Evolutionary conservation across 306 rosid genomes (phyloP), one percentile per base, ranked within the genome.

Genomic region (Cercis canadensis): DNA sequence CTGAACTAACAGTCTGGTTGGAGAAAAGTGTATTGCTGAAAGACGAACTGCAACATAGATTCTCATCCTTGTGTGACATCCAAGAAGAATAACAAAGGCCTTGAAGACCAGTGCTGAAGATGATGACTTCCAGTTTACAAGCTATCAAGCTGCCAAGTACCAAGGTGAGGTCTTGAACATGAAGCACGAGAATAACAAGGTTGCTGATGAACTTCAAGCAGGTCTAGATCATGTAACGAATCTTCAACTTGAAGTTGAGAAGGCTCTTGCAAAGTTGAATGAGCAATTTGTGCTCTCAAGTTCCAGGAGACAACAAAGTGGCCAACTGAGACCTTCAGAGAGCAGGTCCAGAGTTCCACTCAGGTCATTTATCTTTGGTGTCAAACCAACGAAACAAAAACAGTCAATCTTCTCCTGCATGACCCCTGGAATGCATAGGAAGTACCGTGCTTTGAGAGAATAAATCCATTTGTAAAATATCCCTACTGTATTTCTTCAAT

Each of bases 81-180:
- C 97, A 91, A 76, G 92, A 88, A 57, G 96, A 87, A 85, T 91
- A 72, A 87, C 88, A 18, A 47, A 64, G 13, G 92, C 96, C 40
- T 69, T 92, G 83, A 92, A 87, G 76, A 74, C 79, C 7, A 83
- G 97, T 52, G 97, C 97, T 0, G 94, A 87, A 67, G 92, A 85
- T 21, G 89, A 90, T 3, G 92, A 87, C 11, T 85, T 89, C 86
- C 72, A 70, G 67, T 92, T 92, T 71, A 89, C 97, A 8, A 92
- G 92, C 82, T 86, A 85, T 80, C 97, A 92, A 84, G 97, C 96
- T 39, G 97, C 97, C 47, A 89, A 92, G 84, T 92, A 89, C 72
- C 93, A 89, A 78, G 97, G 97, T 8, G 97, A 92, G 81, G 73
- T 92, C 58, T 59, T 92, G 85, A 92, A 92, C 80, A 92, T 92